Conservation (phyloP, 2,329 filamentous ascomycete genomes). For the Aspergillus ustus region DNA sequence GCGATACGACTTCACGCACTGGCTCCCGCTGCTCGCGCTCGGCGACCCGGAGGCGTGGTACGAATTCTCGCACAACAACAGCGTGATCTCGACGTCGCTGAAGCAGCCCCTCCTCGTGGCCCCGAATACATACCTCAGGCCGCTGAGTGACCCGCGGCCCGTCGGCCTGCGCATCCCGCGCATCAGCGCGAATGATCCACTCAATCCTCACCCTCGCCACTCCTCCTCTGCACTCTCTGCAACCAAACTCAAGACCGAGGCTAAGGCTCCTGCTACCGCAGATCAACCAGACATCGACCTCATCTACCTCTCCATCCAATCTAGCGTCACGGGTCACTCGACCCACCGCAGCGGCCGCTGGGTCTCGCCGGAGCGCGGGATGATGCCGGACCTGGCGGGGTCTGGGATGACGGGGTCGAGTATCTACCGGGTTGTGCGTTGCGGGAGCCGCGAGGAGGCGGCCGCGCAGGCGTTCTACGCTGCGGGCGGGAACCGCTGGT, state of each 20-base stretch:
- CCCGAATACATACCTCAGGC: not conserved
- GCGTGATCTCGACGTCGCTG: not conserved
- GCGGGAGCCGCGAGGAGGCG: conserved; percentile 8
- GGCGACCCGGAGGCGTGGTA: not conserved
- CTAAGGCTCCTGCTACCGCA: not conserved
- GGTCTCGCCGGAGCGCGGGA: not conserved
- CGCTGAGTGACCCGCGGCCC: not conserved
- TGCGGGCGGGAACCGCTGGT: conserved; percentile 9
- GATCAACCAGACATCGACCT: not conserved
- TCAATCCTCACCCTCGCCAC: not conserved
- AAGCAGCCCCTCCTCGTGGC: not conserved
- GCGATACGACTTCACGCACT: not conserved
- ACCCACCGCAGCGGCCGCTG: not conserved
- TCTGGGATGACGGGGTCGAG: not conserved
- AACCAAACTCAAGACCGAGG: not conserved
- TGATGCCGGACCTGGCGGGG: not conserved
- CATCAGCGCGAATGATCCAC: not conserved
- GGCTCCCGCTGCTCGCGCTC: not conserved
- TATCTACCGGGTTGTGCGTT: conserved; percentile 9
- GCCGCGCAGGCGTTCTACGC: conserved; percentile 9
- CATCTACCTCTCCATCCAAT: not conserved
- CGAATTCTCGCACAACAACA: not conserved
- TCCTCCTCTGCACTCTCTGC: not conserved
- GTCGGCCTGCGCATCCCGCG: not conserved
- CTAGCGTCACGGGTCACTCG: not conserved